These are phyloP conservation scores for Dipteronia sinensis DNA, from an alignment of 345 rosid genomes.

Conservation along the genomic window DNA sequence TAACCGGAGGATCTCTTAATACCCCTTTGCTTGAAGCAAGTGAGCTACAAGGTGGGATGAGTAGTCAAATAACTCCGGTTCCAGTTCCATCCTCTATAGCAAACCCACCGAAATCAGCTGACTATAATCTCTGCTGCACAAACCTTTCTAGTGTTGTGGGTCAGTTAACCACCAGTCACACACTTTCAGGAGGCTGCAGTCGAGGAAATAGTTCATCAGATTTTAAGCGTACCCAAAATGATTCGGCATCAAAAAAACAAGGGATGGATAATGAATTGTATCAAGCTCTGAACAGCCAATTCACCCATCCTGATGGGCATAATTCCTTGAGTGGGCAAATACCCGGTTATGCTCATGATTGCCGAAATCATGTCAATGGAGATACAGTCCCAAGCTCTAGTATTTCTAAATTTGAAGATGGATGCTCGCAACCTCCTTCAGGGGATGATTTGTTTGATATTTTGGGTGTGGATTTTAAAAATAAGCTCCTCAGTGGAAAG, in stretches of 20 bases:
- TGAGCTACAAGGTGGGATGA: constrained; percentile 15
- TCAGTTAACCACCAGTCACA: constrained; percentile 22
- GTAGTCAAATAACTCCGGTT: constrained; percentile 19
- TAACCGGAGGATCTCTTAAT: constrained; percentile 17
- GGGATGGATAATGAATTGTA: constrained; percentile 31
- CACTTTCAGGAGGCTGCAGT: constrained; percentile 30
- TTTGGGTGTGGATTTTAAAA: constrained; percentile 74
- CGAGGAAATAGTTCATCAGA: constrained; percentile 15
- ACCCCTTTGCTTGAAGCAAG: constrained; percentile 21
- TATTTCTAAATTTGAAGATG: constrained; percentile 33
- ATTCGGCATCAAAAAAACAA: constrained; percentile 32
- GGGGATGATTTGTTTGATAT: constrained; percentile 84
- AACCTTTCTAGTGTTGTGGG: constrained; percentile 17
- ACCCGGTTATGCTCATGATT: constrained; percentile 21
- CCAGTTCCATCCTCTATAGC: constrained; percentile 20
- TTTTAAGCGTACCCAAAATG: constrained; percentile 23
- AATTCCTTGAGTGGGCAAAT: constrained; percentile 25
- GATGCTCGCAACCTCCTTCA: constrained; percentile 38
- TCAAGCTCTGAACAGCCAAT: constrained; percentile 31
- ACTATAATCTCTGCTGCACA: constrained; percentile 20
- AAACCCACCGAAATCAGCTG: constrained; percentile 20
- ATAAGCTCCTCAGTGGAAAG: constrained; percentile 43
- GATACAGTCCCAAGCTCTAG: constrained; percentile 23
- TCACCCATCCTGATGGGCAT: constrained; percentile 24
- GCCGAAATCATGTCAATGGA: constrained; percentile 33